A percentile compares a stretch with the other conserved stretches of the same genome.
Evolutionary conservation across 345 rosid species (phyloP).

Genomic region (Boechera retrofracta): DNA sequence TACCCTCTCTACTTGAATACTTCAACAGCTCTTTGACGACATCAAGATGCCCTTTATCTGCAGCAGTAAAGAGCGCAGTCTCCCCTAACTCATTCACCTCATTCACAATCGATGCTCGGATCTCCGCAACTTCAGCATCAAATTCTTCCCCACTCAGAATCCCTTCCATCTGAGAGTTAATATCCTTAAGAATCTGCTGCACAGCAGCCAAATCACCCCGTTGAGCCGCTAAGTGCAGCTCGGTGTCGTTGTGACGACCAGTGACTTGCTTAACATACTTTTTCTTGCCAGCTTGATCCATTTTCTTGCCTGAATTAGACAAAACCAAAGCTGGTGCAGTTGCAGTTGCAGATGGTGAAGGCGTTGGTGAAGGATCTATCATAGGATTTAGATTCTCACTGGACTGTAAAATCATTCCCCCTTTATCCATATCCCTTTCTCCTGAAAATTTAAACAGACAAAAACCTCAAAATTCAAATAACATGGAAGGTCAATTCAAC

Average conservation of each 20-base stretch:
- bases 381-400: constrained; percentile 52
- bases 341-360: constrained; percentile 50
- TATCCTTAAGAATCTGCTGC: constrained; percentile 75
- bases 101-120: constrained; percentile 78
- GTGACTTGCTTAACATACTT: constrained; percentile 98
- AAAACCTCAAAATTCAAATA: constrained; percentile 13
- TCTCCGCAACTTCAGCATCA: constrained; percentile 78
- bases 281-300: constrained; percentile 91
- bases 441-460: constrained; percentile 36
- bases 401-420: constrained; percentile 45
- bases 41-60: constrained; percentile 90
- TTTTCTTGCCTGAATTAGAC: constrained; percentile 78
- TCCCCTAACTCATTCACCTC: constrained; percentile 97
- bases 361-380: constrained; percentile 41
- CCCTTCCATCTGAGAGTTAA: constrained; percentile 73
- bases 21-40: constrained; percentile 85
- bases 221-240: constrained; percentile 89
- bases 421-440: constrained; percentile 79
- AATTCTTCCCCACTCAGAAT: constrained; percentile 73
- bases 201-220: constrained; percentile 78
- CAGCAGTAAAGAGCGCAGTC: constrained; percentile 85
- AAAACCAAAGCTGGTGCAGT: constrained; percentile 83
- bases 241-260: constrained; percentile 85
- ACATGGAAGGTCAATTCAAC: constrained; percentile 9
- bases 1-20: constrained; percentile 75